Conservation (phyloP, 441 rosid species). For the Croton setiger region DNA sequence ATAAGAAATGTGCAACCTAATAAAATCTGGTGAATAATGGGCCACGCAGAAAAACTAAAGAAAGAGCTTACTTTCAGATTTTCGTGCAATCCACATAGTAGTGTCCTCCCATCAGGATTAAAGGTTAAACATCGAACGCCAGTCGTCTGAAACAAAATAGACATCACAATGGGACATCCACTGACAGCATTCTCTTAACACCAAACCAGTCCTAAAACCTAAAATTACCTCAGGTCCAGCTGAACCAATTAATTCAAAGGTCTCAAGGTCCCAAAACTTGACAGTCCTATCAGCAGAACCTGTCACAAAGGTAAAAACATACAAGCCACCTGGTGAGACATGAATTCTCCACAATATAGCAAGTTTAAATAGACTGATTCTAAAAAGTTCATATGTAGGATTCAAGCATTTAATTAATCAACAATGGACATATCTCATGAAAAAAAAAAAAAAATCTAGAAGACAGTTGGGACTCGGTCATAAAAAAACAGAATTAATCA, state of each 20-base stretch:
- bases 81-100: constrained; percentile 96
- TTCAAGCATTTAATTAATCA: not conserved
- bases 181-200: constrained; percentile 6
- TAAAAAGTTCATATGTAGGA: not conserved
- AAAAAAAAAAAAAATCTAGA: not conserved
- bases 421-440: not conserved
- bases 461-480: not conserved
- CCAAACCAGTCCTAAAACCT: constrained; percentile 15
- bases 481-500: not conserved
- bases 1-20: constrained; percentile 18
- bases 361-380: not conserved
- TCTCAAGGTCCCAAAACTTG: constrained; percentile 99
- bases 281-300: constrained; percentile 99
- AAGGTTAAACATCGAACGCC: constrained; percentile 94
- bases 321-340: not conserved
- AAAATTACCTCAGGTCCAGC: constrained; percentile 88
- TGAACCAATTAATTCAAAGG: constrained; percentile 94
- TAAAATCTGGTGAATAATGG: constrained; percentile 12
- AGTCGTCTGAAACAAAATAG: constrained; percentile 49
- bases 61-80: constrained; percentile 67
- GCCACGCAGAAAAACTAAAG: constrained; percentile 8
- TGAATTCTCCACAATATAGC: not conserved
- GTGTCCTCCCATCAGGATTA: constrained; percentile 92
- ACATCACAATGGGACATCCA: not conserved
- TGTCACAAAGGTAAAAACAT: constrained; percentile 27